phyloP scores from a whole-genome alignment of 2,329 filamentous ascomycete genomes.

The Talaromyces atroroseus region DNA sequence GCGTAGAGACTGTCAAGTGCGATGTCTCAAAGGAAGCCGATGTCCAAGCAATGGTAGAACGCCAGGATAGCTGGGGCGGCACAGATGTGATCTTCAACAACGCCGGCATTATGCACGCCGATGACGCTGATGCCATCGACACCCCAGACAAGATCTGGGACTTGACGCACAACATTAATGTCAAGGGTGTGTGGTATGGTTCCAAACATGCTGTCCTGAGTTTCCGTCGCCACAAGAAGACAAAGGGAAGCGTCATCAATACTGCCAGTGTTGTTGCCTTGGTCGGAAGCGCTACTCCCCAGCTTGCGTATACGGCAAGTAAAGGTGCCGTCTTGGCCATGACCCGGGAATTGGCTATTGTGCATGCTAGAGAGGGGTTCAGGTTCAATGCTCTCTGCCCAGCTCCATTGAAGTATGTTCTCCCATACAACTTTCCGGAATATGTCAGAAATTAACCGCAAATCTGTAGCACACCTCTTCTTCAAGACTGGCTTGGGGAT shows the following conservation, averaged over 20 bases:
- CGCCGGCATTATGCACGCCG: slow-evolving; percentile 90
- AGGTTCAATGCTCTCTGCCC: slow-evolving; percentile 89
- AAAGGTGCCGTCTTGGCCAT: slow-evolving; percentile 89
- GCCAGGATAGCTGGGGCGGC: slow-evolving; percentile 77
- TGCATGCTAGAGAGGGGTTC: slow-evolving; percentile 83
- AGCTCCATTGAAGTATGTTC: slow-evolving; percentile 68
- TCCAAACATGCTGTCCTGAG: slow-evolving; percentile 85
- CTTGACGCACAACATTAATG: slow-evolving; percentile 86
- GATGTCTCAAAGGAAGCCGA: slow-evolving; percentile 84
- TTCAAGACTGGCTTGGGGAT: slow-evolving; percentile 91
- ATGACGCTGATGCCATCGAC: slow-evolving; percentile 72
- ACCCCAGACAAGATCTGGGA: slow-evolving; percentile 93
- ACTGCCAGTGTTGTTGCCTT: slow-evolving; percentile 84
- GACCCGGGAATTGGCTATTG: slow-evolving; percentile 85
- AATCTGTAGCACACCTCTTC: slow-evolving; percentile 63
- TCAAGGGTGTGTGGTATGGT: slow-evolving; percentile 97
- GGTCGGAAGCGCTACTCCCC: slow-evolving; percentile 79
- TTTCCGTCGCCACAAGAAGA: slow-evolving; percentile 74
- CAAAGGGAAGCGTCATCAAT: slow-evolving; percentile 78
- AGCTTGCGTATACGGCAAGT: slow-evolving; percentile 87
- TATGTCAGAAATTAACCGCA: slow-evolving; percentile 1
- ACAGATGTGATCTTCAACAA: slow-evolving; percentile 96
- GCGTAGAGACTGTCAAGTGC: slow-evolving; percentile 59
- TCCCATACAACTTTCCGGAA: not conserved
- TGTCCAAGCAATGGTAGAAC: slow-evolving; percentile 67